phyloP scores from a whole-genome alignment of 1,139 yeast genomes.

The Insectozyma bohioensis region DNA sequence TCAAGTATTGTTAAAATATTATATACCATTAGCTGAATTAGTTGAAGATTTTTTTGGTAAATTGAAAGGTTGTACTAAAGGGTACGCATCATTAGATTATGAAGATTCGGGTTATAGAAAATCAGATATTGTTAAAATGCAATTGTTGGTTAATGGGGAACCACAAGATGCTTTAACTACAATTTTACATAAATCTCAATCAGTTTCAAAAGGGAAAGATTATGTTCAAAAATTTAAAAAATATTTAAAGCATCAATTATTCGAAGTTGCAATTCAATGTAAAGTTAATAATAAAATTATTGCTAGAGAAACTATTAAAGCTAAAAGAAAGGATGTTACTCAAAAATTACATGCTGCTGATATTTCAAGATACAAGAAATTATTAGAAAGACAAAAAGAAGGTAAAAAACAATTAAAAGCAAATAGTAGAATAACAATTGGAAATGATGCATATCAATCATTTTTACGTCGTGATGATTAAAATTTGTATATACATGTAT shows the following conservation, averaged over 20 bases:
- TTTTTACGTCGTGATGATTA: slow-evolving; percentile 44
- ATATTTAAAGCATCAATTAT: slow-evolving; percentile 75
- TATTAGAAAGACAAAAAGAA: slow-evolving; percentile 85
- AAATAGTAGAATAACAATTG: slow-evolving; percentile 73
- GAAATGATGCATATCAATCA: slow-evolving; percentile 83
- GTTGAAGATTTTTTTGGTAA: slow-evolving; percentile 96
- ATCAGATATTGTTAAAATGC: slow-evolving; percentile 83
- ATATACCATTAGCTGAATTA: slow-evolving; percentile 81
- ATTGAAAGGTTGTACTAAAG: slow-evolving; percentile 83
- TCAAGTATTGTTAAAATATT: slow-evolving; percentile 77
- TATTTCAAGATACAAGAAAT: slow-evolving; percentile 83
- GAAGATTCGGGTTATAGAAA: slow-evolving; percentile 87
- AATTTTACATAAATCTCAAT: slow-evolving; percentile 81
- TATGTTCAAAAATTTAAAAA: slow-evolving; percentile 83
- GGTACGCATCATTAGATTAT: slow-evolving; percentile 92
- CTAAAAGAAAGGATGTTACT: slow-evolving; percentile 88
- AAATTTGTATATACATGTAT: slow-evolving; percentile 12
- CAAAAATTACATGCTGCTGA: slow-evolving; percentile 94
- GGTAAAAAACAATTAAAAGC: slow-evolving; percentile 87
- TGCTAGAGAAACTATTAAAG: slow-evolving; percentile 92
- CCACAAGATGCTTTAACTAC: slow-evolving; percentile 93
- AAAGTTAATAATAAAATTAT: slow-evolving; percentile 77
- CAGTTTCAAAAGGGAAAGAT: slow-evolving; percentile 69
- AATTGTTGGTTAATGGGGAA: slow-evolving; percentile 83
- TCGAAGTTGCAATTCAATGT: slow-evolving; percentile 93